Base-by-base conservation (phyloP, 1,284 basidiomycete species). In the Sanghuangporus sanghuang region DNA sequence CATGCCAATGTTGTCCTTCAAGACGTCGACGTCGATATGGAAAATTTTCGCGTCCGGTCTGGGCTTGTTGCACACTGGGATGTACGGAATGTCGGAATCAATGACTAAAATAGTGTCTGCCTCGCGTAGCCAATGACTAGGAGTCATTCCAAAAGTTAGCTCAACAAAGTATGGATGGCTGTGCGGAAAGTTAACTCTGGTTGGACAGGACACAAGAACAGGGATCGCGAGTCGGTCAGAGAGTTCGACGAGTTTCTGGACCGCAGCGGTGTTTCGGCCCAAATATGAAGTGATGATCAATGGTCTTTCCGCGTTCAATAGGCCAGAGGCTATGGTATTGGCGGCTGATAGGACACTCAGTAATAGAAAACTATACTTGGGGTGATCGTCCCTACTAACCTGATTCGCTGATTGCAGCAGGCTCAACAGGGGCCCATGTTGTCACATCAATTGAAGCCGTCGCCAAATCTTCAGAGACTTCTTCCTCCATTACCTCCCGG, bases 401-500 rank as follows among this genome's bases (percentile, higher is more conserved):
- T 49, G 69, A 66, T 6, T 77, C 69, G 35, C 82, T 79, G 18
- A 89, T 75, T 0, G 79, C 84, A 16, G 74, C 69, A 8, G 80
- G 80, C 64, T 82, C 77, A 12, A 87, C 67, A 0, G 81, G 64
- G 0, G 83, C 80, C 83, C 85, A 85, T 63, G 77, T 78, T 5
- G 70, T 63, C 18, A 77, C 68, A 14, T 76, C 68, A 12, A 76
- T 65, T 2, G 71, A 61, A 3, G 59, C 72, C 46, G 73, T 71
- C 16, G 80, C 67, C 11, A 74, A 62, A 6, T 74, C 70, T 18
- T 73, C 66, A 38, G 81, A 77, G 0, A 89, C 70, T 67, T 86
- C 83, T 71, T 88, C 81, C 70, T 90, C 87, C 77, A 86, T 85
- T 0, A 80, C 78, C 70, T 90, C 89, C 21, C 89, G 78, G 23